Evolutionary conservation across 2,329 filamentous ascomycete genomes (phyloP).

Genomic region (Colletotrichum nymphaeae): DNA sequence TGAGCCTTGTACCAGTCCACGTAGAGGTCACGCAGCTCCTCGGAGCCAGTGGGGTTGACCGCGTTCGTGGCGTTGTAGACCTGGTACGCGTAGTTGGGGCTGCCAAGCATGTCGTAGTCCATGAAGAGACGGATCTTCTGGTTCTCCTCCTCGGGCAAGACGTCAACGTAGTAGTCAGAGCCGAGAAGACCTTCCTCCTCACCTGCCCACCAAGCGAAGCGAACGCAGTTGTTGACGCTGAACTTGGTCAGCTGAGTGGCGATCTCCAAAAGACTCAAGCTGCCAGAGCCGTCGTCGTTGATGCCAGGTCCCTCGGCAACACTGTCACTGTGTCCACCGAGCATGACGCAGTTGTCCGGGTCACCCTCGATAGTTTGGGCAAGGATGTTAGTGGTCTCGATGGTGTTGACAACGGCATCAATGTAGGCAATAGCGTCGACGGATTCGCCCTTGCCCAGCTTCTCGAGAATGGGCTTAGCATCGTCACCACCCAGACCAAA

Average conservation of each 20-base stretch:
- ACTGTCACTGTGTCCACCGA: conserved; percentile 73
- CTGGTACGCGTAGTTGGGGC: conserved; percentile 74
- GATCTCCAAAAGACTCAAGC: conserved; percentile 70
- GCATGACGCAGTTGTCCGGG: conserved; percentile 72
- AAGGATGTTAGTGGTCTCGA: conserved; percentile 69
- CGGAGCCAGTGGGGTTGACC: conserved; percentile 76
- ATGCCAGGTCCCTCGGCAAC: conserved; percentile 76
- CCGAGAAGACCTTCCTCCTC: conserved; percentile 75
- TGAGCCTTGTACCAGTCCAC: conserved; percentile 73
- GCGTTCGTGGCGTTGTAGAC: conserved; percentile 80
- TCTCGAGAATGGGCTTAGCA: conserved; percentile 65
- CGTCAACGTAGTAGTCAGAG: conserved; percentile 70
- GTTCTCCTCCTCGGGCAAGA: conserved; percentile 68
- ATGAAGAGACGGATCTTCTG: conserved; percentile 73
- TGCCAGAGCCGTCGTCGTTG: conserved; percentile 82
- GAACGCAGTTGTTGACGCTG: conserved; percentile 72
- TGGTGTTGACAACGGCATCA: conserved; percentile 65
- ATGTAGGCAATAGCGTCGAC: conserved; percentile 70
- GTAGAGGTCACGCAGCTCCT: conserved; percentile 76
- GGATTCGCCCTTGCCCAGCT: conserved; percentile 61
- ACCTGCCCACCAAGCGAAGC: conserved; percentile 76
- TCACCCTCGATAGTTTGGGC: conserved; percentile 71
- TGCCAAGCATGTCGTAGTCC: conserved; percentile 79
- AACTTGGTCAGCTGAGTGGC: conserved; percentile 69
- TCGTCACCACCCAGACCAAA: conserved; percentile 73